Base-by-base conservation (phyloP, 148 eudicot species). In the Rhododendron mucronatum region DNA sequence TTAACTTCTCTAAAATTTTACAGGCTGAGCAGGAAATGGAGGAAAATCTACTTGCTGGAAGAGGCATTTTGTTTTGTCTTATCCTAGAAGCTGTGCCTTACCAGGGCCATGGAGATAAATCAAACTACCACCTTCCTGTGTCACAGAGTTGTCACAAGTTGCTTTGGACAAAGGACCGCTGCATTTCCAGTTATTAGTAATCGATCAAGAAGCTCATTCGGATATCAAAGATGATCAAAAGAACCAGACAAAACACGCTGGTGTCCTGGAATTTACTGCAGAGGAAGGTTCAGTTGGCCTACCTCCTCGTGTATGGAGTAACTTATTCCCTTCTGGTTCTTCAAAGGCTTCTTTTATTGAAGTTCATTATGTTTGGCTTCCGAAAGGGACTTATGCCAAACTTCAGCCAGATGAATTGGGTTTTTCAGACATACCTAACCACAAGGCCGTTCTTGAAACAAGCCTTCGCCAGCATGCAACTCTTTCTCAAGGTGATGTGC, bases 391-490 rank as follows among this genome's bases (percentile, higher is more conserved):
- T 78, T 96, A 95, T 86, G 98, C 98, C 44, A 96, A 94, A 85
- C 99, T 96, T 87, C 95, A 94, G 85, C 90, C 98, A 1, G 91
- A 91, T 63, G 94, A 93, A 78, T 53, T 85, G 67, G 95, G 93
- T 14, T 96, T 96, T 84, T 89, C 93, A 37, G 99, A 96, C 86
- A 87, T 96, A 84, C 98, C 99, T 78, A 96, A 96, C 90, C 99
- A 96, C 91, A 94, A 94, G 88, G 99, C 99, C 78, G 99, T 96
- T 12, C 95, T 96, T 80, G 99, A 96, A 91, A 96, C 98, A 61
- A 90, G 91, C 87, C 99, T 96, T 71, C 98, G 99, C 63, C 98
- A 96, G 84, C 98, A 96, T 87, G 98, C 99, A 45, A 95, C 99
- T 78, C 98, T 96, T 85, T 93, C 99, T 28, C 90, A 94, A 86